phyloP scores from a whole-genome alignment of 495 filamentous ascomycete species.

The Xylaria castorea region DNA sequence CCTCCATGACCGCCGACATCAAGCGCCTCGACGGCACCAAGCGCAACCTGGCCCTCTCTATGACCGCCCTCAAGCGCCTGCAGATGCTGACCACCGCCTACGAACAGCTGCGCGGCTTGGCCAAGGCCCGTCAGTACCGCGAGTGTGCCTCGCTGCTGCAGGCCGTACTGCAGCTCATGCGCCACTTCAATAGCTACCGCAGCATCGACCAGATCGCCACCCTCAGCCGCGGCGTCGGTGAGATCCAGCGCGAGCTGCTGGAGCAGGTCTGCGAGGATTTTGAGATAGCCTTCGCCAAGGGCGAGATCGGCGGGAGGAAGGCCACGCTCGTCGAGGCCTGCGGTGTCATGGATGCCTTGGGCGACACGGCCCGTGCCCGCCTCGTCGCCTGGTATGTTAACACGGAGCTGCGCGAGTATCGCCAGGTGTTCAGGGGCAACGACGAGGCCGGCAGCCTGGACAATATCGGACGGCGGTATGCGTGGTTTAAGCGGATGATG shows the following conservation, averaged over 20 bases:
- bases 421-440: slow-evolving; percentile 92
- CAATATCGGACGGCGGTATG: slow-evolving; percentile 93
- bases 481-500: slow-evolving; percentile 95
- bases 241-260: slow-evolving; percentile 89
- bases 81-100: slow-evolving; percentile 99
- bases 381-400: slow-evolving; percentile 98
- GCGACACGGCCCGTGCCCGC: slow-evolving; percentile 82
- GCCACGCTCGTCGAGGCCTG: slow-evolving; percentile 84
- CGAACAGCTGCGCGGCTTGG: slow-evolving; percentile 87
- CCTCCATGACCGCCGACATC: slow-evolving; percentile 99
- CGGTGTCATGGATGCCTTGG: slow-evolving; percentile 91
- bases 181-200: slow-evolving; percentile 97
- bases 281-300: slow-evolving; percentile 91
- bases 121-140: slow-evolving; percentile 87
- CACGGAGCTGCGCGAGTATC: slow-evolving; percentile 92
- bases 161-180: slow-evolving; percentile 97
- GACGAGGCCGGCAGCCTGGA: slow-evolving; percentile 97
- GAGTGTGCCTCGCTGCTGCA: slow-evolving; percentile 96
- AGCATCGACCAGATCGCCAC: slow-evolving; percentile 98
- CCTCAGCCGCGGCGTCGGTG: slow-evolving; percentile 89
- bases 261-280: slow-evolving; percentile 99
- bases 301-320: slow-evolving; percentile 74
- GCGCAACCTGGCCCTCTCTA: slow-evolving; percentile 92
- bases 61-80: slow-evolving; percentile 95
- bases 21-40: slow-evolving; percentile 97